Evolutionary conservation across 1,284 basidiomycete genomes (phyloP), one percentile per base, ranked within the genome.

Genomic region (Marasmius fiardii): DNA sequence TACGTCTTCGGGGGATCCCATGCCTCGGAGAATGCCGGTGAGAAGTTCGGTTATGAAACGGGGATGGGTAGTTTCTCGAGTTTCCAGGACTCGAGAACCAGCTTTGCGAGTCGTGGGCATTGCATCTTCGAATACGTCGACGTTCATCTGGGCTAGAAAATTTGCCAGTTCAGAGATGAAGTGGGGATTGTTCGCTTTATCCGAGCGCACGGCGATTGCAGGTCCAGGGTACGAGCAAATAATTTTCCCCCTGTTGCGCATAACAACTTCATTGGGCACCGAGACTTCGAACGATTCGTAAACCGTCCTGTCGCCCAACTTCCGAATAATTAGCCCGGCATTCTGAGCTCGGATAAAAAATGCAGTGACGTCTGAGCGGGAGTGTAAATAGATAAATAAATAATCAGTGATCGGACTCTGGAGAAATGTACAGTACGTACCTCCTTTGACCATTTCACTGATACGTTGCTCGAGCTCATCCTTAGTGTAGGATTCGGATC

Each of bases 231-330:
- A 71, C 0, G 63, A 64, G 35, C 72, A 67, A 2, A 71, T 55
- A 0, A 81, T 63, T 56, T 75, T 77, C 14, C 76, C 76, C 31
- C 60, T 55, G 1, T 68, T 58, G 1, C 55, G 61, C 67, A 75
- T 75, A 37, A 79, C 69, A 1, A 56, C 59, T 2, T 58, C 62
- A 12, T 67, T 64, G 4, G 63, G 58, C 0, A 73, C 68, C 16
- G 73, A 71, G 5, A 71, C 71, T 57, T 79, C 74, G 56, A 80
- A 81, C 14, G 66, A 64, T 57, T 79, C 77, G 50, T 76, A 71
- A 5, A 66, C 62, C 0, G 68, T 65, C 3, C 59, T 48, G 0
- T 60, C 53, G 2, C 48, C 14, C 12, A 62, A 41, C 48, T 67
- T 68, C 28, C 74, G 69, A 24, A 79, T 51, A 10, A 80, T 64